These are phyloP conservation scores for Penicillium longicatenatum DNA, from an alignment of 495 filamentous ascomycete genomes.

Conservation along the genomic window DNA sequence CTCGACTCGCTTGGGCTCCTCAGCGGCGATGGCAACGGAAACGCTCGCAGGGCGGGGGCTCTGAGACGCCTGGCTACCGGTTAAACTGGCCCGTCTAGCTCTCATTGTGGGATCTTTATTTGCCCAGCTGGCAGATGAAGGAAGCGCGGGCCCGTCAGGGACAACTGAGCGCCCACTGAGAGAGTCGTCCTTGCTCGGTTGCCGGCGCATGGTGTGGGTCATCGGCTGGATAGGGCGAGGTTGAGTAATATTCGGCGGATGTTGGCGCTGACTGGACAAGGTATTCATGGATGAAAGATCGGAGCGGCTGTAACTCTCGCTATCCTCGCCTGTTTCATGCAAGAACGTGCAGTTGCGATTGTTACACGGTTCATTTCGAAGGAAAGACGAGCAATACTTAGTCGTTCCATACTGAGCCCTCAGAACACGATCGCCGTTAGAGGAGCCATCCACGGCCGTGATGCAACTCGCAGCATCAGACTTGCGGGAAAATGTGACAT, in stretches of 20 bases:
- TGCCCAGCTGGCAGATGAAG: slow-evolving; percentile 92
- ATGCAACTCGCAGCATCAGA: slow-evolving; percentile 89
- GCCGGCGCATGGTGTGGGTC: slow-evolving; percentile 71
- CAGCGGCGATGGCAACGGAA: slow-evolving; percentile 50
- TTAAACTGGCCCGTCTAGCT: slow-evolving; percentile 72
- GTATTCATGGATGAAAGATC: slow-evolving; percentile 97
- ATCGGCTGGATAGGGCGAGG: slow-evolving; percentile 46
- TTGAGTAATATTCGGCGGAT: slow-evolving; percentile 32
- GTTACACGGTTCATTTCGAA: slow-evolving; percentile 87
- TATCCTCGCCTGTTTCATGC: slow-evolving; percentile 94
- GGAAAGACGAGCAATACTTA: slow-evolving; percentile 97
- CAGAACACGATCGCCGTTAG: slow-evolving; percentile 83
- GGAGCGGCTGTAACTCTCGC: slow-evolving; percentile 93
- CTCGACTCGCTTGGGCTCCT: slow-evolving; percentile 42
- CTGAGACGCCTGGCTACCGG: slow-evolving; percentile 74
- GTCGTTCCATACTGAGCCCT: slow-evolving; percentile 96
- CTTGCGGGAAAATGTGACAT: slow-evolving; percentile 91
- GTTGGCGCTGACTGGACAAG: slow-evolving; percentile 69
- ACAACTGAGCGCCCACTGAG: slow-evolving; percentile 56
- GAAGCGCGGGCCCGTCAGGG: slow-evolving; percentile 79
- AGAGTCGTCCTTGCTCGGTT: slow-evolving; percentile 75
- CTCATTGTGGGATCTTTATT: slow-evolving; percentile 68
- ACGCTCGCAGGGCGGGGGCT: slow-evolving; percentile 75
- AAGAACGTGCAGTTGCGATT: slow-evolving; percentile 97
- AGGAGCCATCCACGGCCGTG: slow-evolving; percentile 83